A percentile compares a stretch with the other conserved stretches of the same genome.
Conservation (phyloP, 73 alveolate species). For the Paramecium sonneborni region DNA sequence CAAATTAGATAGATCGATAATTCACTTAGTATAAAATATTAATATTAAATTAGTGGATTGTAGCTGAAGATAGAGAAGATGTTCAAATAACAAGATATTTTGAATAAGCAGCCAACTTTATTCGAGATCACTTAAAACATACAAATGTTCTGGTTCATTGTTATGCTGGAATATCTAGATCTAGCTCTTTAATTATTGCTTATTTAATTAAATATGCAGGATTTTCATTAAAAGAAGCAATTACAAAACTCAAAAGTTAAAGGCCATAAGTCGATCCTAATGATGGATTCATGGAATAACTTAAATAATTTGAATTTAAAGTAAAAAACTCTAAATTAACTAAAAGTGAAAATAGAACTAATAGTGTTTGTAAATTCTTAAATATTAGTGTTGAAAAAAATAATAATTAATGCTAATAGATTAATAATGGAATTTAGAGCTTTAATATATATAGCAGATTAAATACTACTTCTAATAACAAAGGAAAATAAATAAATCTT, state of each 20-base stretch:
- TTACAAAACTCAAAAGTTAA: not conserved
- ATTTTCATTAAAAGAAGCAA: not conserved
- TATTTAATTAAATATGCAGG: conserved; percentile 44
- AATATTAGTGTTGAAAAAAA: not conserved
- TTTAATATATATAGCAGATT: not conserved
- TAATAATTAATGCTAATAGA: not conserved
- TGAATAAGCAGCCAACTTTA: not conserved
- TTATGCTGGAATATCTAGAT: conserved; percentile 68
- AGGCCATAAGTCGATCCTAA: conserved; percentile 25
- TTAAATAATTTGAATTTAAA: not conserved
- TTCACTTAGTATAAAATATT: not conserved
- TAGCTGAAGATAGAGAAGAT: conserved; percentile 14
- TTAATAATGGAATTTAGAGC: not conserved
- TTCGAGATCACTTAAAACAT: not conserved
- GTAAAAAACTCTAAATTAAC: not conserved
- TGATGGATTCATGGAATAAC: conserved; percentile 28
- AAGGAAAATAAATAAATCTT: not conserved
- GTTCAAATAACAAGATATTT: not conserved
- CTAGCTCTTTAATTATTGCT: conserved; percentile 55
- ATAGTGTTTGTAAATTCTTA: not conserved
- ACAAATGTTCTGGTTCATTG: conserved; percentile 51
- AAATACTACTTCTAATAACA: not conserved
- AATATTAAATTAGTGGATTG: not conserved
- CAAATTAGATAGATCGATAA: not conserved
- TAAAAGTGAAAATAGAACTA: not conserved